Evolutionary conservation across 2,329 filamentous ascomycete species (phyloP).

Genomic region (Fusarium azukiicola): DNA sequence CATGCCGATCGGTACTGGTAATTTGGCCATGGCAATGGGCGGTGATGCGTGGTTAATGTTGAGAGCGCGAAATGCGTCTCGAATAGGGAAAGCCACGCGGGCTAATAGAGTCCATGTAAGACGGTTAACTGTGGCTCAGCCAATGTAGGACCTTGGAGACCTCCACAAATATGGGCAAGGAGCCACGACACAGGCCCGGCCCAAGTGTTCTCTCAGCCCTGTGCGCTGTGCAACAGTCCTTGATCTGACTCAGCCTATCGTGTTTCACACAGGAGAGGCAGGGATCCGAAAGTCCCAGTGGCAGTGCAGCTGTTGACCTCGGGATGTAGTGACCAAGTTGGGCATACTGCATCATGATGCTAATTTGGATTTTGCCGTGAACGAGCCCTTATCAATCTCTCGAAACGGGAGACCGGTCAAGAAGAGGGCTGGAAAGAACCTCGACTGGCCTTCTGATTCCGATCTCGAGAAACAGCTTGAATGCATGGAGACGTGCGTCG

Average conservation of each 20-base stretch:
- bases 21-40: background rate
- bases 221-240: background rate
- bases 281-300: conserved; percentile 2
- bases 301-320: conserved; percentile 1
- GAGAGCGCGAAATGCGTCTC: background rate
- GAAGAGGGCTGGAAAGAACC: background rate
- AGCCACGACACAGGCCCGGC: background rate
- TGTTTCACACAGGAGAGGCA: background rate
- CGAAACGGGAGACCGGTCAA: background rate
- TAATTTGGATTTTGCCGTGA: background rate
- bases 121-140: background rate
- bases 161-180: conserved; percentile 5
- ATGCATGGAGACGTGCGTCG: background rate
- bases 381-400: background rate
- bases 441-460: background rate
- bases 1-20: background rate
- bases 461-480: background rate
- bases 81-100: background rate
- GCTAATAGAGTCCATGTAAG: background rate
- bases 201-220: conserved; percentile 6
- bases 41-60: background rate
- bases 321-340: background rate
- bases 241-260: conserved; percentile 4
- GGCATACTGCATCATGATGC: background rate
- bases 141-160: background rate